These are phyloP conservation scores for Colletotrichum godetiae DNA, from an alignment of 2,329 filamentous ascomycete species.

Conservation along the genomic window DNA sequence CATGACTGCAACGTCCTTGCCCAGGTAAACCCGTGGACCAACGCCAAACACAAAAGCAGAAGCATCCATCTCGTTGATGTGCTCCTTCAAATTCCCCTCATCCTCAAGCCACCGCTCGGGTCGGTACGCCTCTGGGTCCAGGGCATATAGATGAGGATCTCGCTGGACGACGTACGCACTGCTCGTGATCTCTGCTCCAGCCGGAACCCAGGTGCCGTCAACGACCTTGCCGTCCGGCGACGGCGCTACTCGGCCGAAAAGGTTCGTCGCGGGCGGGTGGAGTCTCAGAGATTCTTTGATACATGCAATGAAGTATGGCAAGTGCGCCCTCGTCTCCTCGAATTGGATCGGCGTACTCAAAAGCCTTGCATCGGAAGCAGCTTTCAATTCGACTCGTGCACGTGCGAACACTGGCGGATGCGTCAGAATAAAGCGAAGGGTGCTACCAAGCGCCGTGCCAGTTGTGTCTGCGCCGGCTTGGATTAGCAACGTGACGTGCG, in stretches of 20 bases:
- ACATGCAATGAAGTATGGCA: constrained; percentile 19
- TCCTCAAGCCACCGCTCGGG: constrained; percentile 55
- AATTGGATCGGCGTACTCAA: constrained; percentile 10
- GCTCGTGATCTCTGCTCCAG: constrained; percentile 10
- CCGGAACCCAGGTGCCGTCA: constrained; percentile 19
- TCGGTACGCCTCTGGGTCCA: constrained; percentile 47
- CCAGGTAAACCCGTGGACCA: constrained; percentile 12
- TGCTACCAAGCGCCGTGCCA: constrained; percentile 21
- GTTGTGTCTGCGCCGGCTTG: constrained; percentile 28
- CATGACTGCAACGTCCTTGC: constrained; percentile 15
- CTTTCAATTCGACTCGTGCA: neutral
- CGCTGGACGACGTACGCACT: constrained; percentile 50
- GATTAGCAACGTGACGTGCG: constrained; percentile 21
- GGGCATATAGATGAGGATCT: constrained; percentile 45
- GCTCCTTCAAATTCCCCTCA: constrained; percentile 28
- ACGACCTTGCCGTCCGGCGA: constrained; percentile 3
- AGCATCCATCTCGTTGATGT: constrained; percentile 8
- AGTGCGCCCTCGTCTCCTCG: constrained; percentile 15
- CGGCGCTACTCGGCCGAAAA: constrained; percentile 7
- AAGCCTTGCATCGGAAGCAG: neutral
- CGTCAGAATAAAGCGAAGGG: constrained; percentile 18
- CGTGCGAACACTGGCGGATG: neutral
- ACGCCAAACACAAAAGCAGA: constrained; percentile 11
- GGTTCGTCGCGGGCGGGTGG: constrained; percentile 14
- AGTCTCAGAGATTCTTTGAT: constrained; percentile 23